These are phyloP conservation scores for Schizonepeta tenuifolia DNA, from an alignment of 257 asterid species.

Conservation along the genomic window DNA sequence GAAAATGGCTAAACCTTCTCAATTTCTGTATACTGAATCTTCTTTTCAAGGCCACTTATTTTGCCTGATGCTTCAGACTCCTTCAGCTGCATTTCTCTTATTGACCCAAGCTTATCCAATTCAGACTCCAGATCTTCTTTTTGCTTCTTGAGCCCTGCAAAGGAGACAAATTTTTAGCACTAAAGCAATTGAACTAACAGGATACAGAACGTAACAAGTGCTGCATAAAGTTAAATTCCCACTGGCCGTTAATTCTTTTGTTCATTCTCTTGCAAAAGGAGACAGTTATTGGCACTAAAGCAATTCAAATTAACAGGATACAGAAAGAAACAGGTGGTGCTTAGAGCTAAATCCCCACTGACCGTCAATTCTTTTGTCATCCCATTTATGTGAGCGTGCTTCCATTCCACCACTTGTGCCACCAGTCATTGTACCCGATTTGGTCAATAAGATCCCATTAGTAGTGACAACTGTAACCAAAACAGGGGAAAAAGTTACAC, in stretches of 20 bases:
- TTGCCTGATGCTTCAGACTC: slow-evolving; percentile 96
- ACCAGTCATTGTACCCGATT: slow-evolving; percentile 99
- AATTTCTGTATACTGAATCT: slow-evolving; percentile 94
- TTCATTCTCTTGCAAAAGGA: slow-evolving; percentile 13
- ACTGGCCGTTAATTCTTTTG: slow-evolving; percentile 79
- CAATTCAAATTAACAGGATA: slow-evolving; percentile 26
- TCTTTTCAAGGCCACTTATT: slow-evolving; percentile 95
- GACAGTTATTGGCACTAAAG: slow-evolving; percentile 31
- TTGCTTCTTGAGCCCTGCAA: slow-evolving; percentile 82
- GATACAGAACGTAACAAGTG: slow-evolving; percentile 24
- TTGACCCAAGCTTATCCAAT: slow-evolving; percentile 91
- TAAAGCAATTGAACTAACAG: slow-evolving; percentile 25
- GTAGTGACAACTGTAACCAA: slow-evolving; percentile 80
- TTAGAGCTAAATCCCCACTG: slow-evolving; percentile 29
- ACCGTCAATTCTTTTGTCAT: slow-evolving; percentile 94
- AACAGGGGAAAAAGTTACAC: slow-evolving; percentile 13
- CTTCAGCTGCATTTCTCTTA: slow-evolving; percentile 96
- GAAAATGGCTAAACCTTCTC: slow-evolving; percentile 65
- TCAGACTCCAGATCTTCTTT: slow-evolving; percentile 81
- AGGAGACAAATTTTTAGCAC: slow-evolving; percentile 28
- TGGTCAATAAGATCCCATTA: slow-evolving; percentile 88
- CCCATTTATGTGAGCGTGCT: slow-evolving; percentile 99
- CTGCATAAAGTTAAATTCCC: slow-evolving; percentile 22
- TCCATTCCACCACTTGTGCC: slow-evolving; percentile 99
- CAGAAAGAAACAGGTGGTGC: slow-evolving; percentile 16